Base-by-base conservation (phyloP, 306 rosid genomes). In the barrel medic (Medicago truncatula) region DNA sequence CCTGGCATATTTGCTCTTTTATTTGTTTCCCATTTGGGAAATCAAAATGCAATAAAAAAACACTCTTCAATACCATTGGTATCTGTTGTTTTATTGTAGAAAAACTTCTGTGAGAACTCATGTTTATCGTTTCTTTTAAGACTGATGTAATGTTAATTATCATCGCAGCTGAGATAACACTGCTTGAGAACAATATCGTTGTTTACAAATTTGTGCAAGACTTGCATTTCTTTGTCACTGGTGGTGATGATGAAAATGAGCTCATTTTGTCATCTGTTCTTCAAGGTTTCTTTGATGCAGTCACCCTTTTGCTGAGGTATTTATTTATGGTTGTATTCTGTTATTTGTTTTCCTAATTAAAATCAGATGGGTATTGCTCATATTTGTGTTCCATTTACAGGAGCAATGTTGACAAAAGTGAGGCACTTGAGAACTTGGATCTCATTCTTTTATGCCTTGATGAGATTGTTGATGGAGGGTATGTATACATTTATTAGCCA, bases 361-460 rank as follows among this genome's bases (percentile, higher is more conserved):
- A 73, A 41, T 9, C 57, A 9, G n/a, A 52, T 18, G 47, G 8
- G 15, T 66, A 18, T 72, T 61, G 39, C 57, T 71, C 79, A 81
- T 47, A 73, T 41, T 18, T 21, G n/a, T 72, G 31, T 79, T 44
- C 41, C 65, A 77, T 44, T 78, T 67, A 60, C 76, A 96, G 98
- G 91, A 85, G 76, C 88, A 96, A 86, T 52, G 98, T 92, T 61
- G 99, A 96, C 65, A 92, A 90, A 86, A 83, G 92, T 71, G 98
- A 92, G 86, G 98, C 93, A 71, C 96, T 96, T 60, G 99, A 96
- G 89, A 96, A 92, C 86, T 86, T 96, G 91, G 99, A 96, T 84
- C 99, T 96, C 81, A 90, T 92, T 78, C 96, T 96, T 70, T 63
- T 92, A 72, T 92, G 99, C 69, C 88, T 96, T 47, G 99, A 92